Evolutionary conservation across 1,284 basidiomycete genomes (phyloP).

Genomic region (Anthracocystis walkeri): DNA sequence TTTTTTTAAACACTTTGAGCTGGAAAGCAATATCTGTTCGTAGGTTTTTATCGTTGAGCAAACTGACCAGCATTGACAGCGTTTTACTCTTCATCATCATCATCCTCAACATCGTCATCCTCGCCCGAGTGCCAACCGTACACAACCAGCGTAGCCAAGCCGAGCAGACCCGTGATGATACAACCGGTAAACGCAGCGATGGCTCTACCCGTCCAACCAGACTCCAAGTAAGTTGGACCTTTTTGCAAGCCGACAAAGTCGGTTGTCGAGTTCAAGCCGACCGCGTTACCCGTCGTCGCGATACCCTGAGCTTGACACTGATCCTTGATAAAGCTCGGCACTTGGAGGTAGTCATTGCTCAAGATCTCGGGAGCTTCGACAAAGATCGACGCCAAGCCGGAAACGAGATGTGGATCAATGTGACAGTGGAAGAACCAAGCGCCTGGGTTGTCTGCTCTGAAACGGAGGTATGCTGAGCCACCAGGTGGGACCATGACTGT

Average conservation of each 20-base stretch:
- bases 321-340: constrained; percentile 76
- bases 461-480: constrained; percentile 59
- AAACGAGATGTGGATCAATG: constrained; percentile 71
- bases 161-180: constrained; percentile 82
- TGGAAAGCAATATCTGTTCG: not conserved
- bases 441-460: constrained; percentile 59
- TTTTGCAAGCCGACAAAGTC: constrained; percentile 48
- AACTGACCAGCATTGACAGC: not conserved
- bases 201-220: constrained; percentile 58
- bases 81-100: constrained; percentile 38
- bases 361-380: constrained; percentile 77
- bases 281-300: constrained; percentile 71
- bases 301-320: constrained; percentile 79
- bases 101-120: constrained; percentile 37
- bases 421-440: constrained; percentile 63
- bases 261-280: constrained; percentile 58
- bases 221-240: constrained; percentile 46
- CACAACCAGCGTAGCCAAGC: constrained; percentile 84
- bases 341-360: constrained; percentile 70
- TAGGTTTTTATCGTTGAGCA: not conserved
- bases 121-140: constrained; percentile 72
- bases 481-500: constrained; percentile 65
- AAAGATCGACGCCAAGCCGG: constrained; percentile 80
- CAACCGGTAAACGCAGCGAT: constrained; percentile 87
- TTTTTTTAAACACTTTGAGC: not conserved